Evolutionary conservation across 352 stramenopile genomes (phyloP).

Genomic region (Aphanomyces astaci): DNA sequence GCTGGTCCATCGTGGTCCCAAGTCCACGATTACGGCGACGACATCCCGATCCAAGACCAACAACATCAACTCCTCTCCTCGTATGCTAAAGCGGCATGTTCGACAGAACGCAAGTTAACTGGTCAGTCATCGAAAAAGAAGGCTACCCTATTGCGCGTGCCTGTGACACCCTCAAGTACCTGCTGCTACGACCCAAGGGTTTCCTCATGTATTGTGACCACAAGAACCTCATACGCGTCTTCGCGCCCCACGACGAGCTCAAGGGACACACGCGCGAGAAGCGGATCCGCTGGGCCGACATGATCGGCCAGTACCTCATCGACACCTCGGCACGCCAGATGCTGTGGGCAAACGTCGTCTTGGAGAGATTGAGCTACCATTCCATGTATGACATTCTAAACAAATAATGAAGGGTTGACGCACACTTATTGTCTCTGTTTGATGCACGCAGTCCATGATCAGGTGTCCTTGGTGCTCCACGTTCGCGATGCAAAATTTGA

Average conservation of each 20-base stretch:
- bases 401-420: too few species aligned
- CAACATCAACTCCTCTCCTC: too few species aligned
- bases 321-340: too few species aligned
- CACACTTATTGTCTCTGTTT: too few species aligned
- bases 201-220: slow-evolving; percentile 27
- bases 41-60: slow-evolving; percentile 13
- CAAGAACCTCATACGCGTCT: slow-evolving; percentile 27
- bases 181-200: slow-evolving; percentile 14
- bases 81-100: too few species aligned
- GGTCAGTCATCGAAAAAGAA: slow-evolving; percentile 28
- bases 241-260: slow-evolving; percentile 15
- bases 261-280: slow-evolving; percentile 24
- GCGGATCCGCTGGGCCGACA: slow-evolving; percentile 24
- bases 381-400: too few species aligned
- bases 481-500: too few species aligned
- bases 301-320: slow-evolving; percentile 16
- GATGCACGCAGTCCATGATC: too few species aligned
- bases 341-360: too few species aligned
- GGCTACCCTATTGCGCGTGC: slow-evolving; percentile 24
- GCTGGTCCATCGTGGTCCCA: slow-evolving; percentile 25
- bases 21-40: neutral
- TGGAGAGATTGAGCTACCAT: too few species aligned
- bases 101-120: slow-evolving; percentile 20
- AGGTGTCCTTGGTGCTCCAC: too few species aligned
- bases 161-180: slow-evolving; percentile 25